Base-by-base conservation (phyloP, 306 rosid species). In the Cicer chorassanicum region DNA sequence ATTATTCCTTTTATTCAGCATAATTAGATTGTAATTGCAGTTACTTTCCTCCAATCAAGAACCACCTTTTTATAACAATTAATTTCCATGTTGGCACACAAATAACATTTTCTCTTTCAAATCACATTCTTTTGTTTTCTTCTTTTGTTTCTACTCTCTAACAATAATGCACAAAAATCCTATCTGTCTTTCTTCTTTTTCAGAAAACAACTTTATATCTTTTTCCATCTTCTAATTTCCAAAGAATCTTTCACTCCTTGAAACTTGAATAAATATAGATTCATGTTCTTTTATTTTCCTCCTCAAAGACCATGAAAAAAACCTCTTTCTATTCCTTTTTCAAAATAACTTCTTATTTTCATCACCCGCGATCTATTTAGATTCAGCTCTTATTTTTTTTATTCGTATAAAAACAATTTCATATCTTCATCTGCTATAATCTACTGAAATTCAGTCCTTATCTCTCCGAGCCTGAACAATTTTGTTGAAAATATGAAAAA, bases 41-140 rank as follows among this genome's bases (percentile, higher is more conserved):
- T 81, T 74, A 81, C 60, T 77, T 81, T 78, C 85, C 83, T 81
- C 68, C 69, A 84, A 84, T 84, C 85, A 84, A 81, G 81, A 78
- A 39, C 5, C 57, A 74, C 73, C 61, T 78, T 40, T 74, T 45
- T 74, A 40, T 42, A 16, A 70, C 72, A 72, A 21, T 66, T 24
- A 24, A 24, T 24, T 24, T 82, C 77, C 74, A 82, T 43, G 6
- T 69, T 72, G 71, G 41, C 64, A 65, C 70, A 61, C 61, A 80
- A 40, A 63, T 56, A 62, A 63, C 76, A 46, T 29, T 67, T 50
- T 38, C 64, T 76, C 66, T 70, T 65, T 11, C 14, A 12, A 56
- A 49, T 51, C 70, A 59, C 24, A 46, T 71, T 19, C 53, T 41
- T 16, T 45, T 70, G 73, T 72, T 74, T 65, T 73, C 21, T 56